phyloP scores from a whole-genome alignment of 202 grass and related monocot species.

The Eragrostis tef region DNA sequence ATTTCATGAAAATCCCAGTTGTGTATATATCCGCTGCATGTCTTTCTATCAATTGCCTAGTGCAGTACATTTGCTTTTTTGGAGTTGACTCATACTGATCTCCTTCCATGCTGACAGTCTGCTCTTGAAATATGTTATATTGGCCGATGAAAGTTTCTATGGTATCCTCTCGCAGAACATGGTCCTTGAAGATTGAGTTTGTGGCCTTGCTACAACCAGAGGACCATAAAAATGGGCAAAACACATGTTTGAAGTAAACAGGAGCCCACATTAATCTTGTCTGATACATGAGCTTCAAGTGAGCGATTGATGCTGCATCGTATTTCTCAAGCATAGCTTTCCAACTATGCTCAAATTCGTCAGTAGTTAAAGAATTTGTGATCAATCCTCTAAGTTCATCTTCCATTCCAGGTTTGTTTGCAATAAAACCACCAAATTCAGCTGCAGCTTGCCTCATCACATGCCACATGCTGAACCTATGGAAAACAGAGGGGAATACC shows the following conservation, averaged over 20 bases:
- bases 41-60: neutral
- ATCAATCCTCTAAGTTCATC: neutral
- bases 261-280: slow-evolving; percentile 27
- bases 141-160: neutral
- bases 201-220: neutral
- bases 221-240: slow-evolving; percentile 14
- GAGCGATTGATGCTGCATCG: neutral
- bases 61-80: neutral
- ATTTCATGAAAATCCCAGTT: neutral
- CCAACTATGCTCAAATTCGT: slow-evolving; percentile 24
- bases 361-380: slow-evolving; percentile 12
- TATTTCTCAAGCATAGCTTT: slow-evolving; percentile 18
- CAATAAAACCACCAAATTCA: slow-evolving; percentile 10
- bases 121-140: neutral
- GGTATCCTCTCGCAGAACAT: neutral
- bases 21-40: neutral
- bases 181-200: neutral
- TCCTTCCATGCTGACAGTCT: neutral
- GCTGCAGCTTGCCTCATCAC: neutral
- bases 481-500: slow-evolving; percentile 13
- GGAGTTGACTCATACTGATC: neutral
- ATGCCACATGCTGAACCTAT: slow-evolving; percentile 34
- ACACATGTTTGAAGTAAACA: slow-evolving; percentile 30
- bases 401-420: slow-evolving; percentile 15
- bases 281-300: slow-evolving; percentile 18